Conservation (phyloP, 2,329 filamentous ascomycete species). For the Phaeosphaeria sp. region DNA sequence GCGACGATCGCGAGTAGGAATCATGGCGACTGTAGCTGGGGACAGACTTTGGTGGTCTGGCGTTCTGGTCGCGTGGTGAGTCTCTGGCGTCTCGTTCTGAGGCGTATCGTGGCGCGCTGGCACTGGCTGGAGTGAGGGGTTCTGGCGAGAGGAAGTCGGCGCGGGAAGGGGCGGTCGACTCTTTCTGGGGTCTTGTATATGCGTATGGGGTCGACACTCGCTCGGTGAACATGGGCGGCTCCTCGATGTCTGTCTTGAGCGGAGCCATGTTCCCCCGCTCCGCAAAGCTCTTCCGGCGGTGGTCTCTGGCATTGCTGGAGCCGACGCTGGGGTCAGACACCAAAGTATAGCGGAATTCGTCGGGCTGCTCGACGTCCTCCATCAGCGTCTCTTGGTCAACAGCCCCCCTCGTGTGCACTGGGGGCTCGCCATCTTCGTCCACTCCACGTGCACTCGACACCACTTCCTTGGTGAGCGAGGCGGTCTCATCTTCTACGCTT, state of each 20-base stretch:
- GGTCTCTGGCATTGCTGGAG: constrained; percentile 12
- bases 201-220: constrained; percentile 56
- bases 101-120: constrained; percentile 34
- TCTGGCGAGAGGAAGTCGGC: constrained; percentile 58
- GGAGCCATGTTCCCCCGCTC: constrained; percentile 44
- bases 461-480: constrained; percentile 68
- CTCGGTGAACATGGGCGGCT: constrained; percentile 49
- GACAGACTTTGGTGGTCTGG: constrained; percentile 34
- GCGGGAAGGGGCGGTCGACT: constrained; percentile 41
- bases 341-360: constrained; percentile 71
- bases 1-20: constrained; percentile 24
- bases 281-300: constrained; percentile 40
- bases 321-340: constrained; percentile 48
- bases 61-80: constrained; percentile 25
- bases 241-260: constrained; percentile 44
- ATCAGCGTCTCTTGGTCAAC: constrained; percentile 74
- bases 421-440: constrained; percentile 56
- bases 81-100: constrained; percentile 22
- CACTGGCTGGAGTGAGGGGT: constrained; percentile 49
- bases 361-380: constrained; percentile 62
- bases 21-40: constrained; percentile 36
- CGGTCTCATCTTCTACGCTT: constrained; percentile 72
- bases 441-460: constrained; percentile 41
- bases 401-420: constrained; percentile 69
- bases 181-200: constrained; percentile 48